Evolutionary conservation across 352 stramenopile genomes (phyloP).

Genomic region (Phytophthora kernoviae): DNA sequence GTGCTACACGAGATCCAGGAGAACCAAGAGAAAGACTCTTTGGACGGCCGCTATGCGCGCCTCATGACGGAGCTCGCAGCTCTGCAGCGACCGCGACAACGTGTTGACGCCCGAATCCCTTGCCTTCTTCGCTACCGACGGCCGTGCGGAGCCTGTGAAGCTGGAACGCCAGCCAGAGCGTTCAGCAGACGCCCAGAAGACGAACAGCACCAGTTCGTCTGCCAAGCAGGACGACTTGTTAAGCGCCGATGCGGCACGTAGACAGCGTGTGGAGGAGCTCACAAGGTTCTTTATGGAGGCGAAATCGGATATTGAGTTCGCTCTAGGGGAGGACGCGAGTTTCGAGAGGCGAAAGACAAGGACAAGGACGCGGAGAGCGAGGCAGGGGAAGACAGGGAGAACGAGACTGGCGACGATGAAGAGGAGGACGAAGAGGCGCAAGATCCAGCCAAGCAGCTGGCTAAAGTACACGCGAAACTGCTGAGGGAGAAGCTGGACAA

Average conservation of each 20-base stretch:
- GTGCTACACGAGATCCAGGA: constrained; percentile 83
- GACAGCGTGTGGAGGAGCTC: constrained; percentile 86
- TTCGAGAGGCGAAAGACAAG: constrained; percentile 71
- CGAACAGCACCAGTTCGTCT: constrained; percentile 10
- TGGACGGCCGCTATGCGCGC: constrained; percentile 71
- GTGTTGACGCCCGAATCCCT: constrained; percentile 81
- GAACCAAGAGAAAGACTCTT: constrained; percentile 72
- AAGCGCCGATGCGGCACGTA: constrained; percentile 72
- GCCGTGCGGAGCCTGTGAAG: constrained; percentile 73
- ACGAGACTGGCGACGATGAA: constrained; percentile 61
- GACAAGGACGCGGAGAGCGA: constrained; percentile 72
- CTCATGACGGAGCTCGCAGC: constrained; percentile 77
- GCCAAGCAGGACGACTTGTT: constrained; percentile 71
- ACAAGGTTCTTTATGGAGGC: constrained; percentile 91
- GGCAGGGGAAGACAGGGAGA: constrained; percentile 65
- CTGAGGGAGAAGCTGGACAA: constrained; percentile 75
- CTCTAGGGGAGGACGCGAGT: constrained; percentile 71
- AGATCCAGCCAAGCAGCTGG: constrained; percentile 55
- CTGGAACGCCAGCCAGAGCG: constrained; percentile 69
- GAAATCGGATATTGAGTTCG: constrained; percentile 91
- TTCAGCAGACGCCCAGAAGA: constrained; percentile 35
- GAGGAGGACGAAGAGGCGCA: constrained; percentile 46
- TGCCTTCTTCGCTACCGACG: constrained; percentile 61
- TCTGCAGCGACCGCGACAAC: constrained; percentile 78
- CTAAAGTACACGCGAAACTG: constrained; percentile 55